Conservation (phyloP, 176 grass and related monocot species). For the Carex scoparia region DNA sequence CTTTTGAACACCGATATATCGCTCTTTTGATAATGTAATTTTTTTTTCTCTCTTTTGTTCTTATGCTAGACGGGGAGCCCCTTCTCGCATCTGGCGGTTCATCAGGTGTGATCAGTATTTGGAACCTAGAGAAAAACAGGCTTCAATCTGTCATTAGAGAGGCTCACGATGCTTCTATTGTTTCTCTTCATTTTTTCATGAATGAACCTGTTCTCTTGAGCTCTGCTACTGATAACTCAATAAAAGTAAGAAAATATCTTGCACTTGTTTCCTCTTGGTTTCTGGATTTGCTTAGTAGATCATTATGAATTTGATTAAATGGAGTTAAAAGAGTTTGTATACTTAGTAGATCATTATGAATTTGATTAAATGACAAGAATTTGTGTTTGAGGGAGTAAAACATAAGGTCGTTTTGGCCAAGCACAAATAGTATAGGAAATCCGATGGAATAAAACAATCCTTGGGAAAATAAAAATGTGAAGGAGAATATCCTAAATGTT, state of each 20-base stretch:
- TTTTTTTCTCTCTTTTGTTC: conserved; percentile 20
- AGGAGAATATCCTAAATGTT: neutral
- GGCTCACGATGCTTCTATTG: conserved; percentile 79
- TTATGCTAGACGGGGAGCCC: conserved; percentile 76
- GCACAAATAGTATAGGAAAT: neutral
- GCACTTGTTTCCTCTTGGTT: neutral
- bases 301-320: neutral
- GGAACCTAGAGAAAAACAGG: conserved; percentile 91
- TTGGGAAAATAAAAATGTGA: neutral
- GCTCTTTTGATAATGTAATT: neutral
- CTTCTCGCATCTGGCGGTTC: conserved; percentile 91
- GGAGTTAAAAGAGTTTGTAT: neutral
- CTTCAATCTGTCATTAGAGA: conserved; percentile 91
- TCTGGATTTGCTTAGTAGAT: neutral
- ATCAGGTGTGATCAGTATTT: conserved; percentile 95
- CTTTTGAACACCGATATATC: conserved; percentile 1
- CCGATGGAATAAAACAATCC: neutral
- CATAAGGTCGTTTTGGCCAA: neutral
- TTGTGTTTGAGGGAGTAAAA: neutral
- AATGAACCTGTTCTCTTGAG: conserved; percentile 97
- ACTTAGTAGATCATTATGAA: neutral
- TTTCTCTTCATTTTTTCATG: conserved; percentile 86
- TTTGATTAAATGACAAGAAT: neutral
- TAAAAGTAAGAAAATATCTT: conserved; percentile 55
- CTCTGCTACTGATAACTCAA: conserved; percentile 96